A percentile compares a stretch with the other conserved stretches of the same genome.
phyloP scores from a whole-genome alignment of 768 basidiomycete species.

The Tricholoma sp. region DNA sequence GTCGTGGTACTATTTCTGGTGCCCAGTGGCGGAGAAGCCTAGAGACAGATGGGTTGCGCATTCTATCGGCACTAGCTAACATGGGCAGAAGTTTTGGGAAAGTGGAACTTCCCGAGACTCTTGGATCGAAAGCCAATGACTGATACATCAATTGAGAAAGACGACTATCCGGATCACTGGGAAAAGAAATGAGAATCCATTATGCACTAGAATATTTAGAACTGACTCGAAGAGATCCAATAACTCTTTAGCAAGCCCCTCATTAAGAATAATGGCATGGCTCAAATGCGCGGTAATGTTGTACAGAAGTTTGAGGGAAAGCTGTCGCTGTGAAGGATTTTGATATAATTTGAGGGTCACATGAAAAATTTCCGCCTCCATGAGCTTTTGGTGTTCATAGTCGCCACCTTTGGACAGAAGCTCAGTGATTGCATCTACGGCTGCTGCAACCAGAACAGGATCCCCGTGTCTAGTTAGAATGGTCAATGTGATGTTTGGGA shows the following conservation, averaged over 20 bases:
- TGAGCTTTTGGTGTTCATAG: slow-evolving; percentile 10
- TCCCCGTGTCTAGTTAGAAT: slow-evolving; percentile 5
- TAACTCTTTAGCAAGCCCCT: slow-evolving; percentile 4
- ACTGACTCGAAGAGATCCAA: slow-evolving; percentile 16
- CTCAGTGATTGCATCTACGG: slow-evolving; percentile 9
- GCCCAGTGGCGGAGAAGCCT: slow-evolving; percentile 13
- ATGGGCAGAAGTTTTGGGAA: slow-evolving; percentile 11
- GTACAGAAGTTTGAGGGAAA: slow-evolving; percentile 12
- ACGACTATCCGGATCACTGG: slow-evolving; percentile 13
- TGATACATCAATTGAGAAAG: slow-evolving; percentile 11
- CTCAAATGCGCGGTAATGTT: slow-evolving; percentile 10
- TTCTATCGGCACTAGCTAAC: slow-evolving; percentile 6
- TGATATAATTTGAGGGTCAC: slow-evolving; percentile 7
- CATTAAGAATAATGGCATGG: slow-evolving; percentile 10
- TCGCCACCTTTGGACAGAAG: slow-evolving; percentile 12
- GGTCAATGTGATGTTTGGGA: neutral
- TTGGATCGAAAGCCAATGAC: slow-evolving; percentile 8
- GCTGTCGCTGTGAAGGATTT: slow-evolving; percentile 5
- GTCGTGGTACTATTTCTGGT: slow-evolving; percentile 8
- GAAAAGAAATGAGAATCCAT: slow-evolving; percentile 1
- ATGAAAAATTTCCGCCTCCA: slow-evolving; percentile 10
- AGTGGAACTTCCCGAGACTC: slow-evolving; percentile 2
- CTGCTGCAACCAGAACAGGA: slow-evolving; percentile 7
- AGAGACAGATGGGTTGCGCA: slow-evolving; percentile 8
- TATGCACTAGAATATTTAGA: neutral